Percentiles rank a stretch among this genome's conserved stretches.
Evolutionary conservation across 148 eudicot genomes (phyloP).

Genomic region (Arbutus unedo): DNA sequence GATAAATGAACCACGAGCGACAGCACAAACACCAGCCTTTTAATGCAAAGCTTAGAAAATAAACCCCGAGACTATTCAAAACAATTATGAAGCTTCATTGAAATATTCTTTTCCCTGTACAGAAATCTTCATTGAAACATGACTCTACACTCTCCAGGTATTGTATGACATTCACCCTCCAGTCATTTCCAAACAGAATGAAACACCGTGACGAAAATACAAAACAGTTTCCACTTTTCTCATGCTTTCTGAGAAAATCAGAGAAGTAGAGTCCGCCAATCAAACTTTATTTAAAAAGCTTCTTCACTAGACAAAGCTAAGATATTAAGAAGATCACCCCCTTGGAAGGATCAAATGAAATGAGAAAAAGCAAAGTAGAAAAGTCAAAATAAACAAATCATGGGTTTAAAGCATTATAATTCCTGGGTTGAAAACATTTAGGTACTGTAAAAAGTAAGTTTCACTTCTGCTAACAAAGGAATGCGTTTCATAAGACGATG

Average conservation of each 20-base stretch:
- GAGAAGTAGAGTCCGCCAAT: neutral
- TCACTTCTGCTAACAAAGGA: neutral
- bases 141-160: neutral
- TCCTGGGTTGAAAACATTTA: neutral
- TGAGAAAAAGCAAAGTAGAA: neutral
- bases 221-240: neutral
- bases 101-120: neutral
- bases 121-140: neutral
- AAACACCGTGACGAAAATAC: neutral
- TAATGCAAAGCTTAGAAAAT: neutral
- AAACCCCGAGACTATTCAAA: neutral
- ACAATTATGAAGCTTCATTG: neutral
- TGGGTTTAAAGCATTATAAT: neutral
- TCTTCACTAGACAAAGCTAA: neutral
- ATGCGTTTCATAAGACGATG: neutral
- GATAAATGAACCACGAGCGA: neutral
- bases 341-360: conserved; percentile 5
- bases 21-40: neutral
- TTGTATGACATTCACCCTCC: neutral
- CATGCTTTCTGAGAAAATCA: neutral
- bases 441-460: neutral
- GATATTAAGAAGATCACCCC: neutral
- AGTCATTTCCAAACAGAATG: neutral
- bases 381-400: neutral
- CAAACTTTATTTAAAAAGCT: neutral